Evolutionary conservation across 495 filamentous ascomycete genomes (phyloP), one percentile per base, ranked within the genome.

Genomic region (Extremus antarcticus): DNA sequence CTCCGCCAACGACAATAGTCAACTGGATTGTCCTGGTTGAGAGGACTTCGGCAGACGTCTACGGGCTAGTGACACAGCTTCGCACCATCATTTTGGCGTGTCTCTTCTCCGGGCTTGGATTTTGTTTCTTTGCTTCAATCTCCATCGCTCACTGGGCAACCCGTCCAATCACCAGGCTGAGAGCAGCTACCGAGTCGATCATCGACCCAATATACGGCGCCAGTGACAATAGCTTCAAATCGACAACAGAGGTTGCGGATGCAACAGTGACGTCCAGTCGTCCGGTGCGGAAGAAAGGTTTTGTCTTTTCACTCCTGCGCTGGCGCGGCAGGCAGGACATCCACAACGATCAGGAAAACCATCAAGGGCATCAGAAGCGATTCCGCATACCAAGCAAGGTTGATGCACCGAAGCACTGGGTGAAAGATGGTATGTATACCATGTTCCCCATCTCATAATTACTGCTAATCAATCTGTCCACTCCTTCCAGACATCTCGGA

Each of bases 371-470:
- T 41, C 72, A 76, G 20, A 75, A 75, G 11, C 72, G 71, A 8
- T 94, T 92, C 68, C 86, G 86, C 49, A 92, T 94, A 40, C 89
- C 89, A 0, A 80, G 76, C 3, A 85, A 83, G 66, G 89, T 95
- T 2, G 78, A 80, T 40, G 81, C 86, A 52, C 71, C 80, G 9
- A 85, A 83, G 47, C 85, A 91, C 58, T 68, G 79, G 20, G 74
- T 95, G 24, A 84, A 85, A 7, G 89, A 95, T 64, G 29, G 29
- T 35, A 35, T 35, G 29, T 35, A 13, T 35, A 13, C 29, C 4
- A 35, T 35, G 7, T 35, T 35, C 29, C 29, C 13, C 7, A 4
- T 35, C 29, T 4, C 29, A 4, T n/a, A n/a, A n/a, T n/a, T n/a
- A n/a, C n/a, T n/a, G n/a, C 7, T 35, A 13, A 4, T 35, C 29